Evolutionary conservation across 805 yeast species (phyloP), one percentile per base, ranked within the genome.

Genomic region (Clavispora vitiphila): DNA sequence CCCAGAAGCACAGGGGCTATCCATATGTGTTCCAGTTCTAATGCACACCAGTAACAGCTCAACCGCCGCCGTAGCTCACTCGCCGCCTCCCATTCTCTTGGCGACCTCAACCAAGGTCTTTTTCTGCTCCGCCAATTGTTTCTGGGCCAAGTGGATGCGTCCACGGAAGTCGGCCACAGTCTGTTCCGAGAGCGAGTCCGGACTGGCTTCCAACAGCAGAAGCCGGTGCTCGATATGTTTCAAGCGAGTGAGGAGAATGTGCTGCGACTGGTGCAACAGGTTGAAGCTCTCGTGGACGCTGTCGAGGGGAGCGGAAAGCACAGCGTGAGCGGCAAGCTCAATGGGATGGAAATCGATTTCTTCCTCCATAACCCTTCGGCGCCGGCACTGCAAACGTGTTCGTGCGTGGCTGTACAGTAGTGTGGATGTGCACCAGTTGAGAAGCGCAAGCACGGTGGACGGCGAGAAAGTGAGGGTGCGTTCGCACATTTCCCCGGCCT

Each of bases 1-100:
- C 72, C 35, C 55, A 76, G 56, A 93, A 93, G 69, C 79, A 80
- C 49, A 62, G 74, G 5, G 84, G 86, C 1, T 93, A 86, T 62
- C 98, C 98, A 32, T 85, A 72, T 67, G 70, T 91, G 50, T 56
- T 77, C 42, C 40, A 48, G 22, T 35, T 49, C 16, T 40, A 42
- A 32, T 24, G 26, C 6, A 24, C 34, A 7, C 22, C 15, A n/a
- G n/a, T n/a, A n/a, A n/a, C n/a, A n/a, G n/a, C n/a, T n/a, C n/a
- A n/a, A n/a, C n/a, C n/a, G n/a, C n/a, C n/a, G n/a, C n/a, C n/a
- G n/a, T n/a, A n/a, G n/a, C n/a, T n/a, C n/a, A n/a, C n/a, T n/a
- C n/a, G n/a, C n/a, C n/a, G n/a, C n/a, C n/a, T n/a, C n/a, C n/a
- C n/a, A 69, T 64, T 34, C 71, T 51, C 21, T 52, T 48, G 42